Evolutionary conservation across 192 early-diverging fungal genomes (phyloP), one percentile per base, ranked within the genome.

Genomic region (Coemansia reversa): DNA sequence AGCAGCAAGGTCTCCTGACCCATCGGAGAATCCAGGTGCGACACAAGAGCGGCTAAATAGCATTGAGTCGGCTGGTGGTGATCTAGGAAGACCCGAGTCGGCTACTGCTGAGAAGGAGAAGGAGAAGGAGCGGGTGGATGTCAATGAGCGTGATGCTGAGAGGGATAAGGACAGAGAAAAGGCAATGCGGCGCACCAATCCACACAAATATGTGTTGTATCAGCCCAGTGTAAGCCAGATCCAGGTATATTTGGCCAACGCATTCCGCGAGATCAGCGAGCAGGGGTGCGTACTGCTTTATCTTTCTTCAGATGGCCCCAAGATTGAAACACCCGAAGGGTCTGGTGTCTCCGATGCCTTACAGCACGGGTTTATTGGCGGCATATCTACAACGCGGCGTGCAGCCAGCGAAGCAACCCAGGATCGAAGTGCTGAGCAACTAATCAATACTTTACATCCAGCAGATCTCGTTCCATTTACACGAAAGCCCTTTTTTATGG

Each of bases 161-260:
- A 48, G 48, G 42, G 62, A 61, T 18, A 42, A 62, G 16, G 76
- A 74, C 7, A 54, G 30, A 42, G 74, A 76, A 4, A 67, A 58
- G 52, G 45, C 60, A 3, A 45, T 42, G 57, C 81, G 63, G 65
- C 84, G 62, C 45, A 73, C 71, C 55, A 92, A 92, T 71, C 91
- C 91, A 24, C 94, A 95, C 84, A 99, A 99, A 68, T 96, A 97
- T 56, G 79, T 98, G 22, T 83, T 99, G 22, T 95, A 97, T 73
- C 82, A 91, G 69, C 94, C 95, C 11, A 91, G 91, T 1, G 85
- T 96, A 55, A 92, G 92, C 56, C 93, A 99, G 70, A 73, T 98
- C 33, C 85, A 94, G 81, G 86, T 95, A 30, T 97, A 96, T 67
- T 81, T 99, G 24, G 85, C 93, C 32, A 95, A 92, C 23, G 92